Base-by-base conservation (phyloP, 192 early-diverging fungal genomes). In the Geosiphon pyriformis region DNA sequence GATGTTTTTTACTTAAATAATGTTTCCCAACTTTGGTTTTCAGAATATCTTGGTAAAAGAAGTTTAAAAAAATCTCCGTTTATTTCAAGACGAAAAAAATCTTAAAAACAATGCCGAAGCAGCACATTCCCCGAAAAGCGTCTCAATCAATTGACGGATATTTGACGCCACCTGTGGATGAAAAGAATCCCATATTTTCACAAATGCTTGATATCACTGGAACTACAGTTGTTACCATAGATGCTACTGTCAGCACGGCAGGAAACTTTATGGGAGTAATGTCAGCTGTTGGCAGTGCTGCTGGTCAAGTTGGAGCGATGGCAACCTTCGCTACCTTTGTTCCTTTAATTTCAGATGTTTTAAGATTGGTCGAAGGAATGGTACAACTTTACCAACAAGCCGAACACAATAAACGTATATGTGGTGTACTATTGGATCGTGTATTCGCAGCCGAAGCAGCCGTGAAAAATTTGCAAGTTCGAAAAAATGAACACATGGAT, bases 401-500 rank as follows among this genome's bases (percentile, higher is more conserved):
- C 11, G 49, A 64, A 64, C 62, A 64, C 34, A 64, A 64, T 34
- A 64, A 50, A 64, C 20, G 32, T n/a, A 52, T 64, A 32, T 64
- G 62, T 52, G 62, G 62, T 1, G 12, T 52, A 22, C 22, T 64
- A 23, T 34, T 64, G n/a, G 47, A 50, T n/a, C 42, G 62, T 26
- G 23, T 55, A 23, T 12, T 55, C 27, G 53, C 53, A 1, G 53
- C 53, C 11, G 53, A 55, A 4, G 53, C 53, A 27, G 53, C 53
- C 2, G 53, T 55, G 22, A 55, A 55, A 29, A 29, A 55, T 23
- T 23, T 55, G 11, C 11, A 55, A 20, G 23, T 55, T 22, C 20
- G 27, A 20, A 55, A 55, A 29, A 20, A 23, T 26, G 53, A 55
- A 55, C 1, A 55, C 25, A 12, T 22, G 12, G 53, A 1, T 55